Base-by-base conservation (phyloP, 2,329 filamentous ascomycete genomes). In the Grosmannia huntii region DNA sequence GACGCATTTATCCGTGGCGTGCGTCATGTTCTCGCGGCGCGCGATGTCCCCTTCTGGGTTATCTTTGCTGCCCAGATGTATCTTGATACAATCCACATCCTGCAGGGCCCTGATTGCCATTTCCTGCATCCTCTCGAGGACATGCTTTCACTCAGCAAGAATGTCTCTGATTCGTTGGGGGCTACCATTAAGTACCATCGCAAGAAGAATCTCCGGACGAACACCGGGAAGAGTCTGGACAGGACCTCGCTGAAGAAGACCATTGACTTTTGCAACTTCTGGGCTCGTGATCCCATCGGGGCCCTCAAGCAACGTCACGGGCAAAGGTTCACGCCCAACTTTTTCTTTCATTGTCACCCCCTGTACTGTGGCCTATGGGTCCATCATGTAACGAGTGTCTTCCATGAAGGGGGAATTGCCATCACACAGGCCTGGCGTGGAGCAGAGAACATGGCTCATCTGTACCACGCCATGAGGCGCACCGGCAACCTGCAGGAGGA, bases 21-120 rank as follows among this genome's bases (percentile, higher is more conserved):
- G 25, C 4, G 4, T 4, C 1, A 38, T 4, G 38, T 53, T 41
- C 14, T 53, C 7, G 68, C 0, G 52, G 59, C 2, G 51, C 67
- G 59, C 2, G 51, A 67, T 5, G 57, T 73, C 2, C 64, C 73
- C 0, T 68, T 75, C 46, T 70, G 66, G 59, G 64, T 71, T 10
- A 64, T 70, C 1, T 76, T 76, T 57, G 72, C 71, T 10, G 65
- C 68, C 5, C 73, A 76, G 53, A 58, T 73, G 12, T 72, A 71
- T 58, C 68, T 77, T 4, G 74, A 76, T 49, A 70, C 74, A 38
- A 68, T 72, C 16, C 67, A 73, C 57, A 14, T 5, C 9, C 56
- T 61, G 3, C 61, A 74, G 2, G 60, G 69, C 3, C 28, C 53
- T 5, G 23, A 16, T 16, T 59, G 60, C 31, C 12, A 53, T 1